Evolutionary conservation across 2,329 filamentous ascomycete genomes (phyloP).

Genomic region (Arthroderma sp.): DNA sequence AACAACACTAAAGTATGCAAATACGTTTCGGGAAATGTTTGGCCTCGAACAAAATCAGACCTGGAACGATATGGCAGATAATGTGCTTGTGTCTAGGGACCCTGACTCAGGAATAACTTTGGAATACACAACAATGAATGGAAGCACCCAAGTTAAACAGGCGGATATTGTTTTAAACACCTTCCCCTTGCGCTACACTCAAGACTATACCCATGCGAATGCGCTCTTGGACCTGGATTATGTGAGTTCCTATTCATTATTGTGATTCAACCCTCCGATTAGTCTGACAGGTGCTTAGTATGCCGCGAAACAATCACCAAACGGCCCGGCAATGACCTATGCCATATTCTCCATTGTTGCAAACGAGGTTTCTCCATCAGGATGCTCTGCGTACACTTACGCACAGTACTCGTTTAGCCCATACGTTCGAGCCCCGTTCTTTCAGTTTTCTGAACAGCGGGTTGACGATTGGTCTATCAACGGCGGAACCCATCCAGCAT

Average conservation of each 20-base stretch:
- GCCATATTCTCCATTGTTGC: constrained; percentile 56
- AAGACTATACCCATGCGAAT: constrained; percentile 38
- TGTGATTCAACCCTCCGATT: not conserved
- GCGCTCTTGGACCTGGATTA: constrained; percentile 50
- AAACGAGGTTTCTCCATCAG: constrained; percentile 51
- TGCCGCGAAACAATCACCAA: constrained; percentile 52
- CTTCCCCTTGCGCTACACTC: constrained; percentile 49
- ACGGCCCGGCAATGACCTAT: constrained; percentile 63
- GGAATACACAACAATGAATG: constrained; percentile 55
- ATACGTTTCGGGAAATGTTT: constrained; percentile 44
- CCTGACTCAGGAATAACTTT: constrained; percentile 46
- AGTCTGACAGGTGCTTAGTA: constrained; percentile 31
- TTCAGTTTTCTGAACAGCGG: constrained; percentile 57
- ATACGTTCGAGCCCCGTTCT: constrained; percentile 54
- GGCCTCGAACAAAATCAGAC: constrained; percentile 43
- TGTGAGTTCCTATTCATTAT: constrained; percentile 19
- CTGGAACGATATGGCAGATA: constrained; percentile 43
- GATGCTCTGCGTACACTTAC: constrained; percentile 57
- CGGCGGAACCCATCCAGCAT: constrained; percentile 55
- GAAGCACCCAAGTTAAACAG: constrained; percentile 53
- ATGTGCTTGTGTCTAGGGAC: constrained; percentile 44
- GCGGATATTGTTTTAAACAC: constrained; percentile 56
- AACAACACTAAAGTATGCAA: constrained; percentile 43
- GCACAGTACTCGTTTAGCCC: constrained; percentile 49
- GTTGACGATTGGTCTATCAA: constrained; percentile 47